These are phyloP conservation scores for Colletotrichum liriopes DNA, from an alignment of 2,329 filamentous ascomycete genomes.

Conservation along the genomic window DNA sequence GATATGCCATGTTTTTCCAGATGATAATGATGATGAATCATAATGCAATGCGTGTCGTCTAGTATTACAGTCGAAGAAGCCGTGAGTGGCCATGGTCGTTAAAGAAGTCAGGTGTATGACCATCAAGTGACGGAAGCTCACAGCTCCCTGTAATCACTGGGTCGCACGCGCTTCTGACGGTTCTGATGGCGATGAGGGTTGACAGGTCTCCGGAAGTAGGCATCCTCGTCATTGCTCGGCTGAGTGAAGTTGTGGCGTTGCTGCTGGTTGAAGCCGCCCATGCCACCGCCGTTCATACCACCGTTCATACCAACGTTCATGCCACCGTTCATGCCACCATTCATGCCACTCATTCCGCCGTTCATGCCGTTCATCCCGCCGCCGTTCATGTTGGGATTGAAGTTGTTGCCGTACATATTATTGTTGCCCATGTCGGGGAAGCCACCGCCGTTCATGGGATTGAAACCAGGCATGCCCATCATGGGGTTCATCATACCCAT, in stretches of 20 bases:
- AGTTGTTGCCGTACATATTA: slow-evolving; percentile 52
- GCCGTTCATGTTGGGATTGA: slow-evolving; percentile 52
- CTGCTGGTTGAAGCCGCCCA: slow-evolving; percentile 38
- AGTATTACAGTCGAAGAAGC: slow-evolving; percentile 31
- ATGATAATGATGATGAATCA: slow-evolving; percentile 28
- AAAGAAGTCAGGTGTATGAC: neutral
- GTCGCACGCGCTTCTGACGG: slow-evolving; percentile 82
- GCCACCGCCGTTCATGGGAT: slow-evolving; percentile 46
- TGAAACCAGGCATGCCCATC: slow-evolving; percentile 44
- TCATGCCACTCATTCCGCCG: slow-evolving; percentile 49
- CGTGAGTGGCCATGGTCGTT: neutral
- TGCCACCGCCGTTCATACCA: slow-evolving; percentile 51
- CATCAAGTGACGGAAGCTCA: slow-evolving; percentile 54
- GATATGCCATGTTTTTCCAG: slow-evolving; percentile 36
- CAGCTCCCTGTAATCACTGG: slow-evolving; percentile 92
- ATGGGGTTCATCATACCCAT: slow-evolving; percentile 51
- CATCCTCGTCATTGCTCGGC: slow-evolving; percentile 83
- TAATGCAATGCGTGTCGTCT: slow-evolving; percentile 36
- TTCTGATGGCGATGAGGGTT: slow-evolving; percentile 94
- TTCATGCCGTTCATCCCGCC: slow-evolving; percentile 55
- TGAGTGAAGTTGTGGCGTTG: slow-evolving; percentile 59
- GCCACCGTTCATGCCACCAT: slow-evolving; percentile 44
- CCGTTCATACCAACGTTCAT: slow-evolving; percentile 45
- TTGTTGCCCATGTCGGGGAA: slow-evolving; percentile 50
- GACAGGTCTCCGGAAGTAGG: slow-evolving; percentile 95